Conservation (phyloP, 2,329 filamentous ascomycete species). For the Emmonsiellopsis sp. region DNA sequence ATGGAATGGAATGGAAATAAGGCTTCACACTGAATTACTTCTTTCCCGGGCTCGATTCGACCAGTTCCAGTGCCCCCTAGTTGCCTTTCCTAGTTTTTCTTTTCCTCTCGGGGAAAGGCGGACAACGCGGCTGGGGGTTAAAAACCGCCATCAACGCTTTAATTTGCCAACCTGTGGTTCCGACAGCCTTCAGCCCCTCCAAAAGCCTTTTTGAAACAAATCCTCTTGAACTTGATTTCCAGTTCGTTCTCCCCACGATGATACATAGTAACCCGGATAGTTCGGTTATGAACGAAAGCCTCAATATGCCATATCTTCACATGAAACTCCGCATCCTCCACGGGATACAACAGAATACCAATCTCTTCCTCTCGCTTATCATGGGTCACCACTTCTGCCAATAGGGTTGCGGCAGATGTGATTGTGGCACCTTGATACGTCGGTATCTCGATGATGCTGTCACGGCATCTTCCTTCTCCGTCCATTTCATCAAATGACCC, state of each 20-base stretch:
- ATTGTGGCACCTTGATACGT: not conserved
- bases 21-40: too few relatives aligned
- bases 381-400: not conserved
- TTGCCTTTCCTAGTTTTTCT: too few relatives aligned
- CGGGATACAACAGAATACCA: not conserved
- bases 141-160: too few relatives aligned
- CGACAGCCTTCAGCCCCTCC: too few relatives aligned
- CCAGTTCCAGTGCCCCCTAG: too few relatives aligned
- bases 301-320: not conserved
- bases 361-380: not conserved
- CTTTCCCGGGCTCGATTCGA: too few relatives aligned
- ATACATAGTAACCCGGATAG: not conserved
- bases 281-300: not conserved
- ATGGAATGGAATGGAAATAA: too few relatives aligned
- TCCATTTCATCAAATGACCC: not conserved
- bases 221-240: not conserved
- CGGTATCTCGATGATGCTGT: not conserved
- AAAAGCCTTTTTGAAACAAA: not conserved
- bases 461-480: not conserved
- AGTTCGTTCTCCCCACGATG: not conserved
- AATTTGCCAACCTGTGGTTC: too few relatives aligned
- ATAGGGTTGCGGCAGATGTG: not conserved
- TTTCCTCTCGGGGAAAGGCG: too few relatives aligned
- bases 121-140: too few relatives aligned
- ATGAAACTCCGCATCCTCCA: not conserved